Conservation (phyloP, 345 rosid genomes). For the Salix exigua region DNA sequence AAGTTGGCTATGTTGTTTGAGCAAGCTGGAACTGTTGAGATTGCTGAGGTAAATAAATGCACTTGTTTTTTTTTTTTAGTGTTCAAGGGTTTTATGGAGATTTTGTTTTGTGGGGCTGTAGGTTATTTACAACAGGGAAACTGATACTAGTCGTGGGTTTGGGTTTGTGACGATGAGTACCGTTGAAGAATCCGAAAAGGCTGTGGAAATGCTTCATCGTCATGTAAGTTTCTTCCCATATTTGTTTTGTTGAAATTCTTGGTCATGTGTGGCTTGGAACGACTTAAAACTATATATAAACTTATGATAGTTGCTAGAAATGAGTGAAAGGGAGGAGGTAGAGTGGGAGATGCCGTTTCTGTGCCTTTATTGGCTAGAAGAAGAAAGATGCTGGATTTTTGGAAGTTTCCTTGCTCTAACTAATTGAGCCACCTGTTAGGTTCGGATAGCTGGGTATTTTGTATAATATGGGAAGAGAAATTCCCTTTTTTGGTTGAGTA, state of each 20-base stretch:
- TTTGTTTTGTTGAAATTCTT: background rate
- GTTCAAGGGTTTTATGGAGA: background rate
- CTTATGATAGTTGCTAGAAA: background rate
- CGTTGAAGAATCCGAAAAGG: constrained; percentile 83
- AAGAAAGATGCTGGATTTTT: constrained; percentile 3
- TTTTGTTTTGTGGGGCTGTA: constrained; percentile 25
- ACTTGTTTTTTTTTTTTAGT: background rate
- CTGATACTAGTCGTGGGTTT: constrained; percentile 85
- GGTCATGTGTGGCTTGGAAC: background rate
- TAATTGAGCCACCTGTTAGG: background rate
- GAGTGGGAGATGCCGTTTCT: background rate
- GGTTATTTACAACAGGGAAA: constrained; percentile 83
- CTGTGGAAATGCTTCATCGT: constrained; percentile 59
- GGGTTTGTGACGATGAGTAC: constrained; percentile 92
- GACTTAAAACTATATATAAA: background rate
- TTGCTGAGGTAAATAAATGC: constrained; percentile 63
- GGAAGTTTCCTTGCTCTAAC: background rate
- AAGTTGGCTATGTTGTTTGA: constrained; percentile 79
- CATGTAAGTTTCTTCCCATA: constrained; percentile 49
- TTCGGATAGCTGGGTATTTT: background rate
- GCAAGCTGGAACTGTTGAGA: constrained; percentile 85
- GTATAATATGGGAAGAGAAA: background rate
- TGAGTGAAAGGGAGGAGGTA: background rate
- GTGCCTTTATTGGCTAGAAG: background rate
- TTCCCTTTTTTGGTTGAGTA: background rate